Evolutionary conservation across 495 filamentous ascomycete genomes (phyloP).

Genomic region (Hypoxylon crocopeplum): DNA sequence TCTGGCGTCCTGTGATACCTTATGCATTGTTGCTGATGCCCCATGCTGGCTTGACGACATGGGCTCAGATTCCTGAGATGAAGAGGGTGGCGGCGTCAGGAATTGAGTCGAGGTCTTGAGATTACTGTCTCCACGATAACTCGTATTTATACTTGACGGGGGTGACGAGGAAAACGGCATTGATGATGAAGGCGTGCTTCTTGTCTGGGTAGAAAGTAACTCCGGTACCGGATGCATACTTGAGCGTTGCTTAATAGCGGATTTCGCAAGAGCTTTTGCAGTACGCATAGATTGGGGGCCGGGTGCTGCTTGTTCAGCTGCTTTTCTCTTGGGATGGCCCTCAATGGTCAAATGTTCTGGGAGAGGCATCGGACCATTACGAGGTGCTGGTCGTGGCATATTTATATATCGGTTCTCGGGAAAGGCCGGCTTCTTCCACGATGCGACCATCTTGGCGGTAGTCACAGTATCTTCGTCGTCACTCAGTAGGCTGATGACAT

Average conservation of each 20-base stretch:
- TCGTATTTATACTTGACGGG: neutral
- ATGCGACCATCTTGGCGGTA: neutral
- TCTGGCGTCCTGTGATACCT: neutral
- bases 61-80: neutral
- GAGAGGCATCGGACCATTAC: neutral
- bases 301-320: too few relatives aligned
- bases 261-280: conserved; percentile 2
- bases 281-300: neutral
- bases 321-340: too few relatives aligned
- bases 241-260: conserved; percentile 7
- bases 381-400: neutral
- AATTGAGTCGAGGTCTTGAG: neutral
- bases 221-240: neutral
- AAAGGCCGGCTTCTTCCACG: neutral
- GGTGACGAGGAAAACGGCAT: neutral
- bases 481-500: conserved; percentile 25
- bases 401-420: neutral
- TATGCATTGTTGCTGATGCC: neutral
- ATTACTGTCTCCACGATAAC: neutral
- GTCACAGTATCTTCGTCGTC: conserved; percentile 8
- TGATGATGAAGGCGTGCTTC: neutral
- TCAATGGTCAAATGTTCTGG: neutral
- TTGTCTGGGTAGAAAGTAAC: neutral
- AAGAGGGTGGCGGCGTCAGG: conserved; percentile 3
- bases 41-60: neutral